These are phyloP conservation scores for Trichosporon inkin DNA, from an alignment of 1,284 basidiomycete genomes.

Conservation along the genomic window DNA sequence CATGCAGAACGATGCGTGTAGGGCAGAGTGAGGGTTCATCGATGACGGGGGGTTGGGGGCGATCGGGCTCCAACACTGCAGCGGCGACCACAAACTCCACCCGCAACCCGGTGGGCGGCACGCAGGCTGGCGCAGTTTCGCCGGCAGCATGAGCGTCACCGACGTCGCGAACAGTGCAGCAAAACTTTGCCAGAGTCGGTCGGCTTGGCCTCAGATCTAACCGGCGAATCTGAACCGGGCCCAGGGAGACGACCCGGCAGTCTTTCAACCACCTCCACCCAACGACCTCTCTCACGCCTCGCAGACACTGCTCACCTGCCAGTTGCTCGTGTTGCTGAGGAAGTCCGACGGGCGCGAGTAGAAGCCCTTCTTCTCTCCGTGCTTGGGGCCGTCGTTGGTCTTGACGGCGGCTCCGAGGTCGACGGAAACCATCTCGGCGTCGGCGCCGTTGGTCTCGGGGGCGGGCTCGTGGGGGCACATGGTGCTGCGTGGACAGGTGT, in stretches of 20 bases:
- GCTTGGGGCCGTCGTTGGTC: conserved; percentile 47
- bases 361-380: conserved; percentile 60
- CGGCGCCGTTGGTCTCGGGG: conserved; percentile 48
- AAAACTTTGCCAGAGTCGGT: too few species aligned
- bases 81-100: too few species aligned
- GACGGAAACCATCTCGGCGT: conserved; percentile 28
- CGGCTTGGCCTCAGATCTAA: background rate
- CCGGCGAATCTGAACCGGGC: background rate
- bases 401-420: conserved; percentile 38
- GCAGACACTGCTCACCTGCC: conserved; percentile 55
- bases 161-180: too few species aligned
- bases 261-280: background rate
- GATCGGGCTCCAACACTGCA: too few species aligned
- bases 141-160: too few species aligned
- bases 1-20: background rate
- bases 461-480: conserved; percentile 37
- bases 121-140: too few species aligned
- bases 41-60: too few species aligned
- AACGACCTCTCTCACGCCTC: too few species aligned
- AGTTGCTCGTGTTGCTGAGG: conserved; percentile 84
- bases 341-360: conserved; percentile 89
- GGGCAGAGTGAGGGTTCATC: background rate
- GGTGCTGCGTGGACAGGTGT: background rate
- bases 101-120: too few species aligned
- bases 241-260: background rate